Percentiles rank a stretch among this genome's conserved stretches.
phyloP scores from a whole-genome alignment of 2,329 filamentous ascomycete genomes.

The Trichoderma simmonsii region DNA sequence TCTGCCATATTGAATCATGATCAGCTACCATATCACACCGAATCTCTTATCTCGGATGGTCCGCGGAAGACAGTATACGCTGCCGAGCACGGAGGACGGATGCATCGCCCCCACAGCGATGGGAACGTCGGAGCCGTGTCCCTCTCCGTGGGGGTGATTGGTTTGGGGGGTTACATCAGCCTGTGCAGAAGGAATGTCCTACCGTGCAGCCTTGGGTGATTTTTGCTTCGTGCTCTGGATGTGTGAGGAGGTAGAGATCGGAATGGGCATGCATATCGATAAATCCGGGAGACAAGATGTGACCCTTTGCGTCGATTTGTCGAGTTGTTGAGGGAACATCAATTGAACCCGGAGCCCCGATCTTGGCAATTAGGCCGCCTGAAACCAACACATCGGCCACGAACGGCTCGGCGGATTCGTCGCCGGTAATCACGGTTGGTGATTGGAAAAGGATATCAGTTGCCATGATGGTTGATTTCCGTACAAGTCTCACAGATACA shows the following conservation, averaged over 20 bases:
- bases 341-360: constrained; percentile 21
- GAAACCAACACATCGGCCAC: constrained; percentile 25
- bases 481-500: background rate
- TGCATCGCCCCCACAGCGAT: background rate
- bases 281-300: constrained; percentile 25
- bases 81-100: background rate
- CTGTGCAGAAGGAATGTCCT: background rate
- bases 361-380: constrained; percentile 23
- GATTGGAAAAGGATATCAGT: constrained; percentile 23
- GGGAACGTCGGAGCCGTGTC: background rate
- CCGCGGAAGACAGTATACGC: background rate
- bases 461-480: background rate
- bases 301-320: constrained; percentile 22
- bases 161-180: constrained; percentile 7
- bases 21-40: background rate
- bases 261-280: constrained; percentile 29
- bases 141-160: background rate
- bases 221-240: constrained; percentile 26
- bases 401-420: constrained; percentile 22
- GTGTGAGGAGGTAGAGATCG: constrained; percentile 26
- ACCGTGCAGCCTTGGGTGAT: constrained; percentile 28
- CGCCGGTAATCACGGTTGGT: constrained; percentile 25
- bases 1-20: constrained; percentile 11
- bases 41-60: background rate
- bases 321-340: constrained; percentile 16